Base-by-base conservation (phyloP, 345 rosid genomes). In the Camelina sativa region DNA sequence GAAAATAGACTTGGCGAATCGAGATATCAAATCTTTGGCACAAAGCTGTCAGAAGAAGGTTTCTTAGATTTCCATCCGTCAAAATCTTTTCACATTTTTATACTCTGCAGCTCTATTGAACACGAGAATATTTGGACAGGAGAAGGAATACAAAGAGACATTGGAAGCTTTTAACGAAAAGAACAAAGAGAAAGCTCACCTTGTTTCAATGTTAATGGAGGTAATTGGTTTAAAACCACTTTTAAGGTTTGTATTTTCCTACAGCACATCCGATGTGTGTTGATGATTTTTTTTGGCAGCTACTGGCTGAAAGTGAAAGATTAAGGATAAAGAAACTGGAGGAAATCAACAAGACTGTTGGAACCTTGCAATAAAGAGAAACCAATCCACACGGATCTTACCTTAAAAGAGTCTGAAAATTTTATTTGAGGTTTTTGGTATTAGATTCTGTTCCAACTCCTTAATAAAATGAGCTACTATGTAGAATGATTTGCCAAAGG, bases 21-120 rank as follows among this genome's bases (percentile, higher is more conserved):
- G 85, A 62, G 96, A 93, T 62, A 79, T 93, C 15, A 89, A 89
- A 82, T 80, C 90, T 46, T 72, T 91, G 9, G 92, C 91, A n/a
- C 89, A 83, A 71, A 85, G 84, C 80, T 88, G 89, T 76, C 97
- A 87, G 22, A 93, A 87, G 74, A 93, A 86, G 97, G 97, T 92
- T 44, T 20, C 20, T 25, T 22, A 32, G 4, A 22, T 32, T 71
- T 56, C 13, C 53, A 34, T 56, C 15, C 34, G 9, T 46, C 11
- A 46, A 48, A 52, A 8, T 3, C 3, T 25, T 58, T 15, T 2
- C 41, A 38, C 4, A 1, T 48, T 32, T 17, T 32, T 28, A 0
- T 17, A 65, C 13, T 40, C 2, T 54, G 10, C 2, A 73, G 15
- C 57, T 55, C 8, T 68, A 11, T 53, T 53, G 68, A 20, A 68